Evolutionary conservation across 2,329 filamentous ascomycete species (phyloP).

Genomic region (Arthrobotrys sphaeroides): DNA sequence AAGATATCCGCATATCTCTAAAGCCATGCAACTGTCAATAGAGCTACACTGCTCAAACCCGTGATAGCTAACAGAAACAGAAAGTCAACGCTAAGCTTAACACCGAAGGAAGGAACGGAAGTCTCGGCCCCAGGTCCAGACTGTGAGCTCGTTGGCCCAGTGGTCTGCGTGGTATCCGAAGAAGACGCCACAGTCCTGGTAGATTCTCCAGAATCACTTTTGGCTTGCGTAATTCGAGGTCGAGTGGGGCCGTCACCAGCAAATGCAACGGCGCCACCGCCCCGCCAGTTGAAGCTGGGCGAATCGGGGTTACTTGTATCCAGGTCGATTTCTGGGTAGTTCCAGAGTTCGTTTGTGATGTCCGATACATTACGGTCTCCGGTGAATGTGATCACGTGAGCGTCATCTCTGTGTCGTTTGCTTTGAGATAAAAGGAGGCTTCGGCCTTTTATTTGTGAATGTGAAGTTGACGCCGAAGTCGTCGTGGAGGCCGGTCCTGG

Average conservation of each 20-base stretch:
- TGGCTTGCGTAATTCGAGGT: background rate
- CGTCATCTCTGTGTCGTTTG: conserved; percentile 10
- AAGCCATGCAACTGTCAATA: background rate
- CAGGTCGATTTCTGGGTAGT: conserved; percentile 15
- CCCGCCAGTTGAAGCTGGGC: conserved; percentile 1
- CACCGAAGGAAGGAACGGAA: background rate
- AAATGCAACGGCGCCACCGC: conserved; percentile 3
- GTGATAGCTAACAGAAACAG: background rate
- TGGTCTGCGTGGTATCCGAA: background rate
- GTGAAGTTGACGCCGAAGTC: conserved; percentile 13
- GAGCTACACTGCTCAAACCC: background rate
- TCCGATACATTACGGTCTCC: background rate
- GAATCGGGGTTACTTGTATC: background rate
- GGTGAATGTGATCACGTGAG: conserved; percentile 4
- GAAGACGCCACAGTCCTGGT: background rate
- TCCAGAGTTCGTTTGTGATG: background rate
- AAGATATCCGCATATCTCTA: too few relatives aligned
- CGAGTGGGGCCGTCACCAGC: background rate
- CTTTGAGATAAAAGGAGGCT: conserved; percentile 17
- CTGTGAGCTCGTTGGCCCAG: background rate
- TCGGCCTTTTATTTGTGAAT: conserved; percentile 5
- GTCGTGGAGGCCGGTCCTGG: conserved; percentile 16
- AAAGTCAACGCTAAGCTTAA: background rate
- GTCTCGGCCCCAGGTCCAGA: background rate
- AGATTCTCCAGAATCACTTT: background rate